phyloP scores from a whole-genome alignment of 208 protist species.

The Crithidia sp. region DNA sequence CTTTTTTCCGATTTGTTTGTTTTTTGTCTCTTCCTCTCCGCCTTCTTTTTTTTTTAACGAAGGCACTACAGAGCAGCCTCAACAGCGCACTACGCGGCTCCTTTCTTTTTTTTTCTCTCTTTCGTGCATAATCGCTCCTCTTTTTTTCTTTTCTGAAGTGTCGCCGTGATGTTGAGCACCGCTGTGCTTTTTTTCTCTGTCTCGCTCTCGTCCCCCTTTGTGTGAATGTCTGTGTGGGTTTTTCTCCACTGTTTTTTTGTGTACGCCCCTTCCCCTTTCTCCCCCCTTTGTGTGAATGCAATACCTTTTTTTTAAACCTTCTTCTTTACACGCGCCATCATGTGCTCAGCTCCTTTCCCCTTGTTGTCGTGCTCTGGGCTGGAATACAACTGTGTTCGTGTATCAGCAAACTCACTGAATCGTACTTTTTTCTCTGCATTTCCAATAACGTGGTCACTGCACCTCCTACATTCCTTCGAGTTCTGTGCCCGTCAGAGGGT shows the following conservation, averaged over 20 bases:
- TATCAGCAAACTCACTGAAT: neutral
- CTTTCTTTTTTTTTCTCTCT: neutral
- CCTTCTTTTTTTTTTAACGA: neutral
- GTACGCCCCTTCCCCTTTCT: slow-evolving; percentile 5
- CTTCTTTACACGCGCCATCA: too few species aligned
- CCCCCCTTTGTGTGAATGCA: neutral
- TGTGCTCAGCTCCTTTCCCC: neutral
- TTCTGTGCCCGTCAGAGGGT: slow-evolving; percentile 5
- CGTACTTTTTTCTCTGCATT: neutral
- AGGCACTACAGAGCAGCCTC: too few species aligned
- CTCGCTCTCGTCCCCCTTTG: too few species aligned
- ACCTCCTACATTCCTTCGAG: neutral
- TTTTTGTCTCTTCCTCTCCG: neutral
- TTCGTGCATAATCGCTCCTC: neutral
- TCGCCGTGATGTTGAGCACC: too few species aligned
- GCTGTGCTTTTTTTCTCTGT: too few species aligned
- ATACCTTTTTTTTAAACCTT: too few species aligned
- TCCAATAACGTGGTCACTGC: too few species aligned
- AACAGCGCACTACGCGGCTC: too few species aligned
- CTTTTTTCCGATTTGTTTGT: neutral
- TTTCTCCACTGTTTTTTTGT: neutral
- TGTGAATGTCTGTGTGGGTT: neutral
- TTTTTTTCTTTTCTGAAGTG: slow-evolving; percentile 11
- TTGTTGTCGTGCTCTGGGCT: neutral
- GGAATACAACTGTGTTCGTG: slow-evolving; percentile 1